phyloP scores from a whole-genome alignment of 768 basidiomycete species.

The Nidularia sp. region DNA sequence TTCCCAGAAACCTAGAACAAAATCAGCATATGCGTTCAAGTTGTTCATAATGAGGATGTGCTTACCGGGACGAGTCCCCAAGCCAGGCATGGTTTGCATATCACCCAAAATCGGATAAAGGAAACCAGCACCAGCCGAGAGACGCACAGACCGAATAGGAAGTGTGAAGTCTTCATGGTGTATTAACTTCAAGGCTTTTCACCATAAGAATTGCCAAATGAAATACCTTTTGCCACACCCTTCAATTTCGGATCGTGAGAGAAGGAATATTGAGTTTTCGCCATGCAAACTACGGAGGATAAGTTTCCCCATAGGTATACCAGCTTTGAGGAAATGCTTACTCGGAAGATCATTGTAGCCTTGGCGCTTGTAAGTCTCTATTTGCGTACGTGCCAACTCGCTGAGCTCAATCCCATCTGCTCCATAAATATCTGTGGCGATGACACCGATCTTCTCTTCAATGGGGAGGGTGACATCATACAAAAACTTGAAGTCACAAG shows the following conservation, averaged over 20 bases:
- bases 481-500: conserved; percentile 87
- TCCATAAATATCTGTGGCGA: conserved; percentile 90
- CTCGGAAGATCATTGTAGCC: conserved; percentile 79
- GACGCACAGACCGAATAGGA: conserved; percentile 82
- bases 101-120: conserved; percentile 92
- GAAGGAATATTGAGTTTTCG: conserved; percentile 97
- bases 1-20: conserved; percentile 78
- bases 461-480: conserved; percentile 84
- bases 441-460: conserved; percentile 83
- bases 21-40: conserved; percentile 6
- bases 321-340: conserved; percentile 29
- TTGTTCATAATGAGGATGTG: conserved; percentile 1
- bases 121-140: conserved; percentile 94
- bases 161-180: conserved; percentile 72
- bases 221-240: conserved; percentile 73
- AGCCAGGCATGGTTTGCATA: conserved; percentile 98
- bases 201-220: too few relatives aligned
- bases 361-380: conserved; percentile 89
- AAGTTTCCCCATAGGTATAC: conserved; percentile 1
- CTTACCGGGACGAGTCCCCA: conserved; percentile 84
- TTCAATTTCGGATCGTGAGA: conserved; percentile 92
- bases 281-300: conserved; percentile 76
- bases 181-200: too few relatives aligned
- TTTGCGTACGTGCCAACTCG: conserved; percentile 77
- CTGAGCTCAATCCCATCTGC: conserved; percentile 88